These are phyloP conservation scores for Lecanosticta acicola DNA, from an alignment of 2,329 filamentous ascomycete species.

Conservation along the genomic window DNA sequence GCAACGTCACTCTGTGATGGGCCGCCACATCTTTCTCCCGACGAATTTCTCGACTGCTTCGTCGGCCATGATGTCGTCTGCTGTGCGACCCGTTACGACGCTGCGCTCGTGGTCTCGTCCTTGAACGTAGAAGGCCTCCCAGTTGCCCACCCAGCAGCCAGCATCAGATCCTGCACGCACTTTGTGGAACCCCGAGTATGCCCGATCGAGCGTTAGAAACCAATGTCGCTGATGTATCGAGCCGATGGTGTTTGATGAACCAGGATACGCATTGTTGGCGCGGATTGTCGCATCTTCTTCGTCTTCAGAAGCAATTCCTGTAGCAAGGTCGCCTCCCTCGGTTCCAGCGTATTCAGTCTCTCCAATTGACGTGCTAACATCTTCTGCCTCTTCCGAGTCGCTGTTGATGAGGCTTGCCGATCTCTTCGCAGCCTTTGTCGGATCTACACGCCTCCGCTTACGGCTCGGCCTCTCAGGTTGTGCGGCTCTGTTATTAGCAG, in stretches of 20 bases:
- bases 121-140: conserved; percentile 56
- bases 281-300: conserved; percentile 48
- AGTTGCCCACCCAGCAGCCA: conserved; percentile 36
- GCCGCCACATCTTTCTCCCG: conserved; percentile 56
- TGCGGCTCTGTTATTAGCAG: conserved; percentile 28
- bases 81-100: conserved; percentile 58
- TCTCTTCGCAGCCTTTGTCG: conserved; percentile 8
- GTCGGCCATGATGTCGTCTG: conserved; percentile 55
- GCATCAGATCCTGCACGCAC: conserved; percentile 25
- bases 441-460: conserved; percentile 26
- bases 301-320: conserved; percentile 25
- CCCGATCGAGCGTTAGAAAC: conserved; percentile 59
- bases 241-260: conserved; percentile 59
- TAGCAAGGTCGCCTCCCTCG: conserved; percentile 17
- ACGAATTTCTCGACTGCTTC: conserved; percentile 55
- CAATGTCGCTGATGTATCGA: conserved; percentile 63
- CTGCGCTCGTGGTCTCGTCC: conserved; percentile 60
- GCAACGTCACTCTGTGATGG: conserved; percentile 29
- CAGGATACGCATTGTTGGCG: conserved; percentile 59
- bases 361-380: background rate
- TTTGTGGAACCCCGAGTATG: conserved; percentile 52
- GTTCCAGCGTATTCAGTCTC: conserved; percentile 1
- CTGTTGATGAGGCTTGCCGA: conserved; percentile 13
- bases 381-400: conserved; percentile 17
- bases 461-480: conserved; percentile 26